Percentiles rank a stretch among this genome's conserved stretches.
Conservation (phyloP, 768 basidiomycete genomes). For the Pleurotus pulmonarius region DNA sequence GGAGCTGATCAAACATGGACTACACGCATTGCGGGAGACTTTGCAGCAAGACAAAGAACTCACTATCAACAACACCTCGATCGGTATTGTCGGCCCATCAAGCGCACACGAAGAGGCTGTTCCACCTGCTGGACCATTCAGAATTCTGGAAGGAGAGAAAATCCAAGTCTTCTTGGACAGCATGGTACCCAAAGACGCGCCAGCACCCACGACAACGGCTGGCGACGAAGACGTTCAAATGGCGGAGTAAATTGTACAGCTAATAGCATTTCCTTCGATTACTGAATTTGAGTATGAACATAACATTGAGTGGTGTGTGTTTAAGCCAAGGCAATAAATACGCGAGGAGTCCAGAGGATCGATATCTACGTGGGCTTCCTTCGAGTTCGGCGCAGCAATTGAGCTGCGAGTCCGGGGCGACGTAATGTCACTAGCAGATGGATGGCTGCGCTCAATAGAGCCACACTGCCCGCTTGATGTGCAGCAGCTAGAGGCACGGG, state of each 20-base stretch:
- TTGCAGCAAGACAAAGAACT: constrained; percentile 98
- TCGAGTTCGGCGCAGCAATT: constrained; percentile 36
- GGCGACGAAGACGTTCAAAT: constrained; percentile 85
- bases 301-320: constrained; percentile 10
- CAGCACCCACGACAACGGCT: constrained; percentile 29
- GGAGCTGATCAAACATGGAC: constrained; percentile 87
- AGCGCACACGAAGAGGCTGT: constrained; percentile 53
- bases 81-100: constrained; percentile 84
- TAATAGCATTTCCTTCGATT: no score
- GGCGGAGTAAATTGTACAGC: constrained; percentile 46
- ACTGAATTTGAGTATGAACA: no score
- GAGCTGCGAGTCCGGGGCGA: constrained; percentile 63
- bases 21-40: constrained; percentile 93
- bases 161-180: constrained; percentile 72
- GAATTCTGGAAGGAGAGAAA: constrained; percentile 81
- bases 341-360: not conserved
- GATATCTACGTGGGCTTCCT: constrained; percentile 19
- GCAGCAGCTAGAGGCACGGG: constrained; percentile 89
- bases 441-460: constrained; percentile 78
- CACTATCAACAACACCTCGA: constrained; percentile 88
- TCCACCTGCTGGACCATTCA: constrained; percentile 62
- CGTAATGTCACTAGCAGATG: constrained; percentile 73
- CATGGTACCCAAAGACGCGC: constrained; percentile 65
- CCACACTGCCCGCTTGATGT: constrained; percentile 94
- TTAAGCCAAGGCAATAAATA: not conserved